A percentile compares a stretch with the other conserved stretches of the same genome.
Evolutionary conservation across 192 early-diverging fungal genomes (phyloP).

Genomic region (Ambispora gerdemannii): DNA sequence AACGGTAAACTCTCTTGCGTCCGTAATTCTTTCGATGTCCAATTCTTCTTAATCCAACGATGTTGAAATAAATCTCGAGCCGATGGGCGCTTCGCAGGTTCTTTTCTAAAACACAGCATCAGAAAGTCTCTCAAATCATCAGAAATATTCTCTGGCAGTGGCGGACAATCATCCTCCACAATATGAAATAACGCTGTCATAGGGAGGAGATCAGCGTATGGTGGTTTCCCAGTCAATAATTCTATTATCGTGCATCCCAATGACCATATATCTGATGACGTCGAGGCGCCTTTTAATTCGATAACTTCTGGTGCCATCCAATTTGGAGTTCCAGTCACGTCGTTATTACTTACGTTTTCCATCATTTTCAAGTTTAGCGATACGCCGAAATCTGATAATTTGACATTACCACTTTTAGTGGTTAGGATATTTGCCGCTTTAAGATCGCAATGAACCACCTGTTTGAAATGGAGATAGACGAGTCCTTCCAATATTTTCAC

Average conservation of each 20-base stretch:
- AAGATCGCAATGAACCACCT: slow-evolving; percentile 92
- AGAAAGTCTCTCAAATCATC: slow-evolving; percentile 80
- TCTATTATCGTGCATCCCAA: slow-evolving; percentile 94
- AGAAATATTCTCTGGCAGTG: slow-evolving; percentile 77
- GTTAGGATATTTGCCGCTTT: slow-evolving; percentile 96
- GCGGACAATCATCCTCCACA: slow-evolving; percentile 87
- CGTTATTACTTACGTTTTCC: slow-evolving; percentile 62
- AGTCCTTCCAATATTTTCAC: slow-evolving; percentile 89
- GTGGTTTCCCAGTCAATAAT: slow-evolving; percentile 88
- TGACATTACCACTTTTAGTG: slow-evolving; percentile 94
- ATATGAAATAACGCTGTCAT: slow-evolving; percentile 94
- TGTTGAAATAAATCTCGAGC: slow-evolving; percentile 73
- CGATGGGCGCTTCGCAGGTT: slow-evolving; percentile 66
- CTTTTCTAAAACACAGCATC: slow-evolving; percentile 80
- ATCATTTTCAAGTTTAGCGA: slow-evolving; percentile 79
- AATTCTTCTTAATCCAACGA: slow-evolving; percentile 67
- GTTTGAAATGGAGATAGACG: slow-evolving; percentile 82
- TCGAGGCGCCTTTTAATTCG: slow-evolving; percentile 82
- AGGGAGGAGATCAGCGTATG: slow-evolving; percentile 78
- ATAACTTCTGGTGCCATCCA: slow-evolving; percentile 95
- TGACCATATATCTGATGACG: slow-evolving; percentile 90
- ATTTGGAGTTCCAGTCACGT: slow-evolving; percentile 81
- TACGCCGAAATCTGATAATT: slow-evolving; percentile 96
- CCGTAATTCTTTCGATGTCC: slow-evolving; percentile 31
- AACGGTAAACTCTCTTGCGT: slow-evolving; percentile 19